phyloP scores from a whole-genome alignment of 2,329 filamentous ascomycete genomes.

The Fusarium nematophilum region DNA sequence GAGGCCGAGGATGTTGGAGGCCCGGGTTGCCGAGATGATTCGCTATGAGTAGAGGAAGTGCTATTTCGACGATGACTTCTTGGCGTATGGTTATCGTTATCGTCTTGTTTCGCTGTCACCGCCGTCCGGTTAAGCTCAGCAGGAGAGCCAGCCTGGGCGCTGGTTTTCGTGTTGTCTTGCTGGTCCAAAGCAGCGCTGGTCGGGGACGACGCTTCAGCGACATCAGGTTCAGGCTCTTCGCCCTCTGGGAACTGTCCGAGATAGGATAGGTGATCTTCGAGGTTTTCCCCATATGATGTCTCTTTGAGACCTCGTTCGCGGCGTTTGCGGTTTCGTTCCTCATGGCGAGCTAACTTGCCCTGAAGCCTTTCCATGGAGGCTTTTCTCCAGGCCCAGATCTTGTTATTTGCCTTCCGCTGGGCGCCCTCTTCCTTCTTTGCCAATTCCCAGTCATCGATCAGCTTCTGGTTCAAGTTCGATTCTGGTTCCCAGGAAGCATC shows the following conservation, averaged over 20 bases:
- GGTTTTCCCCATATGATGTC: slow-evolving; percentile 32
- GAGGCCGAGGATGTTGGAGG: background rate
- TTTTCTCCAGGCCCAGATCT: slow-evolving; percentile 51
- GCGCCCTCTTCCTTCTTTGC: slow-evolving; percentile 51
- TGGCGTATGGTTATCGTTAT: background rate
- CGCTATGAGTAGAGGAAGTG: slow-evolving; percentile 1
- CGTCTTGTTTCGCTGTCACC: background rate
- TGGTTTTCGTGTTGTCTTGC: slow-evolving; percentile 5
- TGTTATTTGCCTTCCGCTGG: slow-evolving; percentile 51
- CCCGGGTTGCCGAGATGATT: background rate
- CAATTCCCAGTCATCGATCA: slow-evolving; percentile 57
- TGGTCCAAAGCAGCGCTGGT: slow-evolving; percentile 2
- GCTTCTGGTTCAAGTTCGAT: slow-evolving; percentile 53
- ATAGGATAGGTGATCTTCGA: slow-evolving; percentile 39
- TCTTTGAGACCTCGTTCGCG: slow-evolving; percentile 49
- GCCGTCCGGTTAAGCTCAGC: slow-evolving; percentile 1
- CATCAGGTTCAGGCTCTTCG: slow-evolving; percentile 1
- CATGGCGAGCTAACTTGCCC: slow-evolving; percentile 52
- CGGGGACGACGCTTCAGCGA: slow-evolving; percentile 11
- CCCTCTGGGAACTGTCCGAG: slow-evolving; percentile 22
- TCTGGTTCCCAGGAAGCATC: slow-evolving; percentile 64
- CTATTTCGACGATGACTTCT: slow-evolving; percentile 14
- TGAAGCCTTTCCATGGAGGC: slow-evolving; percentile 45
- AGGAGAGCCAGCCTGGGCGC: background rate
- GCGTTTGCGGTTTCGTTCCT: slow-evolving; percentile 59